phyloP scores from a whole-genome alignment of 495 filamentous ascomycete species.

The Aspergillus olivimuriae region DNA sequence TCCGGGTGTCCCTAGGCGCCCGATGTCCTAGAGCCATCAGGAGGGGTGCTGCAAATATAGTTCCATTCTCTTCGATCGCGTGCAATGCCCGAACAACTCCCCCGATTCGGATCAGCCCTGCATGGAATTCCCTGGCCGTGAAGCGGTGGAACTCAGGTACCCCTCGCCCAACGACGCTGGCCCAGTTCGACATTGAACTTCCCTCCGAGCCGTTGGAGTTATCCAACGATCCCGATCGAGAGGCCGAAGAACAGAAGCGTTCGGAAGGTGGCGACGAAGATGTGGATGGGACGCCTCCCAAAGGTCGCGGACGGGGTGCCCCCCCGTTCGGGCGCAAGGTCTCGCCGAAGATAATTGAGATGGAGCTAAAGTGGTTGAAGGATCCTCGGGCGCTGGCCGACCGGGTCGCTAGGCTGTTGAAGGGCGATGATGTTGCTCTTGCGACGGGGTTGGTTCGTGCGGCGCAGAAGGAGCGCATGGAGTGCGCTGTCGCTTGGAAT shows the following conservation, averaged over 20 bases:
- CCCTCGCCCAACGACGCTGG: too few species aligned
- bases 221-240: too few species aligned
- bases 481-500: constrained; percentile 78
- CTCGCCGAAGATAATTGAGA: constrained; percentile 22
- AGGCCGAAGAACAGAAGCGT: background rate
- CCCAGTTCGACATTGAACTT: too few species aligned
- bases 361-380: constrained; percentile 55
- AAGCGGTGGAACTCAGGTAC: too few species aligned
- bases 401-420: constrained; percentile 51
- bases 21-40: constrained; percentile 3
- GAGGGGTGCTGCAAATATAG: too few species aligned
- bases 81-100: too few species aligned
- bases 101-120: too few species aligned
- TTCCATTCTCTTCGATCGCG: too few species aligned
- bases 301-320: background rate
- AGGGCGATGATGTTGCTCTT: constrained; percentile 48
- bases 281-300: constrained; percentile 3
- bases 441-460: constrained; percentile 59
- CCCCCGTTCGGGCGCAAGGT: background rate
- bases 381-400: constrained; percentile 63
- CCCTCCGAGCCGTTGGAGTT: too few species aligned
- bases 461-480: constrained; percentile 50
- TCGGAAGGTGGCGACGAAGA: background rate
- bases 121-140: too few species aligned
- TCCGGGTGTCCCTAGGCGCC: constrained; percentile 5